Evolutionary conservation across 306 rosid genomes (phyloP), one percentile per base, ranked within the genome.

Genomic region (Trichosanthes truncata): DNA sequence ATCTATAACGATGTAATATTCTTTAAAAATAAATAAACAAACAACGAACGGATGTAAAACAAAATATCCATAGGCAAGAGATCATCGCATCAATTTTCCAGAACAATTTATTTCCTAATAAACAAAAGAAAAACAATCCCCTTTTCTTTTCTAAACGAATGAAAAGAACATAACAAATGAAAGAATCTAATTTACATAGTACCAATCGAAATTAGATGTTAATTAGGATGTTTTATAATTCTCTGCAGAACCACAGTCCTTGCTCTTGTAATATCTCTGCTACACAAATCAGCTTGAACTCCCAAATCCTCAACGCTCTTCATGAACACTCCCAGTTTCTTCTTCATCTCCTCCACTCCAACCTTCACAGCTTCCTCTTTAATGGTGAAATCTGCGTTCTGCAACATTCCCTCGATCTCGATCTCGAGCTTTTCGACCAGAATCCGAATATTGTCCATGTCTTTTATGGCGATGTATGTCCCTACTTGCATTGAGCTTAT

Each of bases 161-260:
- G 21, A 40, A n/a, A 20, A 68, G 9, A 68, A n/a, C 6, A 38
- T 7, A n/a, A 43, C 20, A 71, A 71, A 71, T 71, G 53, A 69
- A 69, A 69, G 76, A 69, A 69, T 69, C 8, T 12, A 71, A 10
- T 12, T 5, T 41, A 71, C 76, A 71, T 11, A 43, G 56, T 13
- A 66, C 5, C 4, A 11, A 71, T 13, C 76, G 20, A 21, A 71
- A n/a, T 43, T 43, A 71, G 51, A 41, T 21, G 10, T 25, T 23
- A 26, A 45, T 72, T 72, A 15, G 77, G 77, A 72, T 72, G 77
- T 45, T 72, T 72, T 46, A 72, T 72, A 12, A 95, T 95, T 85
- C 97, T 88, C 53, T 91, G 97, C 40, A 95, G 88, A 59, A 95
- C 92, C 59, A 92, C 96, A 59, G 95, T 92, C 79, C 97, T 91